Evolutionary conservation across 768 basidiomycete genomes (phyloP).

Genomic region (Rhodotorula kratochvilovae): DNA sequence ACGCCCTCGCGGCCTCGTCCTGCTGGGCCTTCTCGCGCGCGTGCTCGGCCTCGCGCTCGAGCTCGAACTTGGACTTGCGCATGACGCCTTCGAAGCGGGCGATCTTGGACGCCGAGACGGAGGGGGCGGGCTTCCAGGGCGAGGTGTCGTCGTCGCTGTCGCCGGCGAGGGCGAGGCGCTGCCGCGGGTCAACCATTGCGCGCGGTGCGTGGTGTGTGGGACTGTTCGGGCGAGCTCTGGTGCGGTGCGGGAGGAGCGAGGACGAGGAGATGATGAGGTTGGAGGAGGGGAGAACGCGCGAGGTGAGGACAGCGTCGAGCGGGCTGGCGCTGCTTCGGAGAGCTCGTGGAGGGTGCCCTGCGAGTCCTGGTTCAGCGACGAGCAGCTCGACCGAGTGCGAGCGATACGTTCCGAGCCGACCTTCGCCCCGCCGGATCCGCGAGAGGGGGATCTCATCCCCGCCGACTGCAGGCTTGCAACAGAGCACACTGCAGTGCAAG

Average conservation of each 20-base stretch:
- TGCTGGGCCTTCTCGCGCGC: constrained; percentile 48
- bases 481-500: no score
- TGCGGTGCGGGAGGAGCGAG: neutral
- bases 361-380: no score
- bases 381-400: no score
- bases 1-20: constrained; percentile 53
- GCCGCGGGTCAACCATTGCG: constrained; percentile 10
- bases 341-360: no score
- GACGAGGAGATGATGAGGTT: neutral
- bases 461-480: no score
- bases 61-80: constrained; percentile 78
- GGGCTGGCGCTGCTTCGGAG: no score
- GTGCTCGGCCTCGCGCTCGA: constrained; percentile 65
- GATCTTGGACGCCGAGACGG: constrained; percentile 25
- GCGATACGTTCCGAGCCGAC: no score
- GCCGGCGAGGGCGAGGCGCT: constrained; percentile 6
- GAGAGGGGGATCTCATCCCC: no score
- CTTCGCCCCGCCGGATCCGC: no score
- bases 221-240: neutral
- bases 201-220: neutral
- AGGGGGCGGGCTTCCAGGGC: constrained; percentile 8
- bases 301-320: no score
- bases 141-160: constrained; percentile 7
- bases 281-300: neutral
- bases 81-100: constrained; percentile 15